These are phyloP conservation scores for Alternaria postmessia DNA, from an alignment of 2,329 filamentous ascomycete genomes.

Conservation along the genomic window DNA sequence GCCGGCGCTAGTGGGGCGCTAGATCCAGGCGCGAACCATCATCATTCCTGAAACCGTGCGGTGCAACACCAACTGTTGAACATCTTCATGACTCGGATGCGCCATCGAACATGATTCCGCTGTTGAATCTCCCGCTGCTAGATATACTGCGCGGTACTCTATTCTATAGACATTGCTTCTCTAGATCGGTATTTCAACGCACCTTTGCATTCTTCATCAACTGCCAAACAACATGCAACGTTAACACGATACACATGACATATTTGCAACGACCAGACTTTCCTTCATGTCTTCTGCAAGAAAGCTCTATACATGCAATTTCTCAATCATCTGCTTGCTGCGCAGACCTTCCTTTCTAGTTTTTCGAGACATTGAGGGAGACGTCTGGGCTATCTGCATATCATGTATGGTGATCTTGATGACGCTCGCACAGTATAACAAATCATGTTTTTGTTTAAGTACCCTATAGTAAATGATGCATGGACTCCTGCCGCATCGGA, in stretches of 20 bases:
- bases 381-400: not conserved
- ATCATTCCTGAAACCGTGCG: not conserved
- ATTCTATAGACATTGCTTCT: not conserved
- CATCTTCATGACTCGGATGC: not conserved
- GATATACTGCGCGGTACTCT: not conserved
- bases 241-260: no score
- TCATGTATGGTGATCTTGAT: not conserved
- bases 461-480: no score
- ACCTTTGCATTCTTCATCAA: not conserved
- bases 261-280: not conserved
- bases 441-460: not conserved
- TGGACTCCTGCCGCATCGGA: not conserved
- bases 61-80: not conserved
- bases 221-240: not conserved
- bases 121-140: not conserved
- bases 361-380: not conserved
- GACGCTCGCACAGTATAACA: not conserved
- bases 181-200: not conserved
- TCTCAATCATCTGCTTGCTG: not conserved
- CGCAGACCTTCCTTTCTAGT: not conserved
- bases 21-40: not conserved
- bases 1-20: conserved; percentile 21
- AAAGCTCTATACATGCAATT: not conserved
- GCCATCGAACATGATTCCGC: not conserved
- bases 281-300: not conserved